Evolutionary conservation across 129 eudicot species (phyloP).

Genomic region (Flaveria robusta): DNA sequence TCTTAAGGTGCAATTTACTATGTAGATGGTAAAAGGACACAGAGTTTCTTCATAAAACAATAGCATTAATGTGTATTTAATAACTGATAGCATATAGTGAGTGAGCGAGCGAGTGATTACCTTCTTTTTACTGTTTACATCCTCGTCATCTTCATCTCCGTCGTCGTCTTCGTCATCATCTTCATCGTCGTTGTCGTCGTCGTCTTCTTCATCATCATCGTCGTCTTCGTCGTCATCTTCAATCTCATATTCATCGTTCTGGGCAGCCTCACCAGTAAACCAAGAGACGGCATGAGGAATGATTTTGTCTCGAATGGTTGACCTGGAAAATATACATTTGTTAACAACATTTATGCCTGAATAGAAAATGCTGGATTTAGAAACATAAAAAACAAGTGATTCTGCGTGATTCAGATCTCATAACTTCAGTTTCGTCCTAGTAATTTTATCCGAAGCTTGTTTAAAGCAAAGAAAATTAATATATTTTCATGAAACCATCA

Average conservation of each 20-base stretch:
- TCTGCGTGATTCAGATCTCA: conserved; percentile 25
- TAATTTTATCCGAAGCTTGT: conserved; percentile 2
- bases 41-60: neutral
- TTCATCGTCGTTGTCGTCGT: conserved; percentile 40
- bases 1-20: neutral
- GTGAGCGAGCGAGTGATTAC: conserved; percentile 15
- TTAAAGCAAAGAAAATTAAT: conserved; percentile 4
- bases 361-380: neutral
- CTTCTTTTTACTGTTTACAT: conserved; percentile 46
- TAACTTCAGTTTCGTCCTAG: conserved; percentile 4
- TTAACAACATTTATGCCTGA: neutral
- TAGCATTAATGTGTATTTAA: neutral
- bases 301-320: conserved; percentile 88
- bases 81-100: neutral
- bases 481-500: conserved; percentile 5
- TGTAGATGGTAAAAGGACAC: neutral
- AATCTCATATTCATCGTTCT: conserved; percentile 61
- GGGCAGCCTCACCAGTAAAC: conserved; percentile 89
- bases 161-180: conserved; percentile 46
- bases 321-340: conserved; percentile 41
- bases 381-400: neutral
- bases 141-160: conserved; percentile 34
- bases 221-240: conserved; percentile 52
- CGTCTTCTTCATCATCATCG: conserved; percentile 53
- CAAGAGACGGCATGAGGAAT: conserved; percentile 97